phyloP scores from a whole-genome alignment of 345 rosid genomes.

The Atalantia buxifolia region DNA sequence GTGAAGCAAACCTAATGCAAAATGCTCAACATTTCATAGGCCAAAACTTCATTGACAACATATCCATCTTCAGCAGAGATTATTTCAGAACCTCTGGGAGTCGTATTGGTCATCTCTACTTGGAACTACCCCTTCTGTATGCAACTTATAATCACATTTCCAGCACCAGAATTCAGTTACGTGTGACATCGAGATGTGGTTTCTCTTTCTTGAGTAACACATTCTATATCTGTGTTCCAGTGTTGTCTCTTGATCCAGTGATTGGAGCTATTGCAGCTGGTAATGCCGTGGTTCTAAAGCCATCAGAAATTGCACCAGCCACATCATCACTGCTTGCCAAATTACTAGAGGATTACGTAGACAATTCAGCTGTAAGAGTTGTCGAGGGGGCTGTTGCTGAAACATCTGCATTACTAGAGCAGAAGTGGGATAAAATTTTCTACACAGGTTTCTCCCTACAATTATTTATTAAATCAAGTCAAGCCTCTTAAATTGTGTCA shows the following conservation, averaged over 20 bases:
- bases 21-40: conserved; percentile 38
- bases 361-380: conserved; percentile 28
- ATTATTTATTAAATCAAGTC: neutral
- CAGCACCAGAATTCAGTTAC: too few species aligned
- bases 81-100: conserved; percentile 79
- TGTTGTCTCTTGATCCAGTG: conserved; percentile 73
- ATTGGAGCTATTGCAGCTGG: conserved; percentile 67
- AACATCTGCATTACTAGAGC: conserved; percentile 44
- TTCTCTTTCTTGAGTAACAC: neutral
- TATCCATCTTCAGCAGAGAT: conserved; percentile 83
- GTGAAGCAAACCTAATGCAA: neutral
- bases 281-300: conserved; percentile 50
- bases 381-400: conserved; percentile 46
- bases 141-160: conserved; percentile 12
- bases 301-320: conserved; percentile 56
- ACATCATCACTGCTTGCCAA: conserved; percentile 38
- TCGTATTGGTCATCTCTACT: conserved; percentile 72
- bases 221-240: conserved; percentile 24
- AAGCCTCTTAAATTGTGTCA: too few species aligned
- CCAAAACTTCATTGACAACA: conserved; percentile 58
- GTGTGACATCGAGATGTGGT: neutral
- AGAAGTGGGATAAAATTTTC: conserved; percentile 54
- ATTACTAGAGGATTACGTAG: conserved; percentile 37
- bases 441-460: conserved; percentile 41
- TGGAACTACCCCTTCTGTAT: conserved; percentile 85